Evolutionary conservation across 495 filamentous ascomycete genomes (phyloP).

Genomic region (Podospora comata): DNA sequence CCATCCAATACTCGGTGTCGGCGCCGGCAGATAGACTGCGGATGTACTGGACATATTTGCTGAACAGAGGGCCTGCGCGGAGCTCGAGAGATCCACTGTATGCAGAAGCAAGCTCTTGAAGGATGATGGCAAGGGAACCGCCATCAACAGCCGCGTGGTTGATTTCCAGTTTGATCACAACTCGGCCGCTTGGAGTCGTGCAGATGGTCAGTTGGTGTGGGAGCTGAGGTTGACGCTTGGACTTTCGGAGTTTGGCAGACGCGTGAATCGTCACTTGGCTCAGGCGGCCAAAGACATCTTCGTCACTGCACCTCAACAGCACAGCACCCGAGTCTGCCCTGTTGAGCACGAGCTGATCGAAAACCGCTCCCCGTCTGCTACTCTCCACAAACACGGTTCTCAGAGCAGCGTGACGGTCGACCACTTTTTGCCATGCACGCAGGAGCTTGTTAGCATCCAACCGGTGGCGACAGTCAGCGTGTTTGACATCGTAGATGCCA

Average conservation of each 20-base stretch:
- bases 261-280: slow-evolving; percentile 9
- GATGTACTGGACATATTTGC: slow-evolving; percentile 52
- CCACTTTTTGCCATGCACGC: slow-evolving; percentile 52
- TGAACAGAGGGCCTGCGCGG: slow-evolving; percentile 48
- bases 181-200: slow-evolving; percentile 15
- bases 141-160: slow-evolving; percentile 35
- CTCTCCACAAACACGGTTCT: slow-evolving; percentile 57
- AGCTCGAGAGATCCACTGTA: slow-evolving; percentile 38
- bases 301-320: slow-evolving; percentile 13
- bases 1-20: slow-evolving; percentile 53
- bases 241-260: not conserved
- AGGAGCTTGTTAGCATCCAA: slow-evolving; percentile 43
- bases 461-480: slow-evolving; percentile 9
- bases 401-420: slow-evolving; percentile 52
- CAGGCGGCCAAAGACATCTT: slow-evolving; percentile 17
- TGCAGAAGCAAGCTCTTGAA: slow-evolving; percentile 35
- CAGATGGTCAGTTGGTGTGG: slow-evolving; percentile 29
- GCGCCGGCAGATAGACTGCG: slow-evolving; percentile 34
- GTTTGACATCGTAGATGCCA: slow-evolving; percentile 23
- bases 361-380: slow-evolving; percentile 45
- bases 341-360: slow-evolving; percentile 28
- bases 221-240: slow-evolving; percentile 17
- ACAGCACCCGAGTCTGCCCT: slow-evolving; percentile 15
- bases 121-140: slow-evolving; percentile 35
- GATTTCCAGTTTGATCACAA: slow-evolving; percentile 24